phyloP scores from a whole-genome alignment of 129 eudicot species.

The Sambucus nigra region DNA sequence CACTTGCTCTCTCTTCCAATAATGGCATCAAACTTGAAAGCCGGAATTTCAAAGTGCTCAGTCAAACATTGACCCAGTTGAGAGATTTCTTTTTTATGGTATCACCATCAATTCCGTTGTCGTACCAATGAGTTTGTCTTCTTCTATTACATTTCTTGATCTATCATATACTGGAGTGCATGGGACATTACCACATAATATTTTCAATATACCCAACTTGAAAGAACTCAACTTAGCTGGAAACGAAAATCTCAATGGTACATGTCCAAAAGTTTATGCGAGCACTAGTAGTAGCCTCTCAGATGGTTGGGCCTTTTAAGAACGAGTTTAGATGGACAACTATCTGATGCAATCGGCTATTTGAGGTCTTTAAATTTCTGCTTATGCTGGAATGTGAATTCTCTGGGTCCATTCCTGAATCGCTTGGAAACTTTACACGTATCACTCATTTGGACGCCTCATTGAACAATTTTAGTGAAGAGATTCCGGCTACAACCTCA shows the following conservation, averaged over 20 bases:
- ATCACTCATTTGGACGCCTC: no score
- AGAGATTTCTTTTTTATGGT: not conserved
- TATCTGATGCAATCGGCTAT: constrained; percentile 22
- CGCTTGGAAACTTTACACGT: constrained; percentile 17
- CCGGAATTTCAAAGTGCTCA: not conserved
- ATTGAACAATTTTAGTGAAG: no score
- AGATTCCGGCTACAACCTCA: no score
- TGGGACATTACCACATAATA: constrained; percentile 17
- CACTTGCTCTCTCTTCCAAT: constrained; percentile 7
- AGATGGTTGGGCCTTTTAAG: constrained; percentile 1
- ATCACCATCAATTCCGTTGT: constrained; percentile 4
- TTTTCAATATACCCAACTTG: constrained; percentile 24
- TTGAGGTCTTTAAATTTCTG: constrained; percentile 14
- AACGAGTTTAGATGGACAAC: constrained; percentile 11
- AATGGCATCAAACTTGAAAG: not conserved
- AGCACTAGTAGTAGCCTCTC: constrained; percentile 12
- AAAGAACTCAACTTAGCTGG: no score
- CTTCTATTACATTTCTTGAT: constrained; percentile 11
- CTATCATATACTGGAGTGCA: constrained; percentile 14
- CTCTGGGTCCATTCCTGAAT: constrained; percentile 16
- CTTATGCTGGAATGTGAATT: constrained; percentile 12
- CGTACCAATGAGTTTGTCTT: constrained; percentile 17
- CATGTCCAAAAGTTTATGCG: constrained; percentile 11
- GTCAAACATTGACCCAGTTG: constrained; percentile 13
- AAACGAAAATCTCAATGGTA: no score